Evolutionary conservation across 306 rosid species (phyloP), one percentile per base, ranked within the genome.

Genomic region (Sophora flavescens): DNA sequence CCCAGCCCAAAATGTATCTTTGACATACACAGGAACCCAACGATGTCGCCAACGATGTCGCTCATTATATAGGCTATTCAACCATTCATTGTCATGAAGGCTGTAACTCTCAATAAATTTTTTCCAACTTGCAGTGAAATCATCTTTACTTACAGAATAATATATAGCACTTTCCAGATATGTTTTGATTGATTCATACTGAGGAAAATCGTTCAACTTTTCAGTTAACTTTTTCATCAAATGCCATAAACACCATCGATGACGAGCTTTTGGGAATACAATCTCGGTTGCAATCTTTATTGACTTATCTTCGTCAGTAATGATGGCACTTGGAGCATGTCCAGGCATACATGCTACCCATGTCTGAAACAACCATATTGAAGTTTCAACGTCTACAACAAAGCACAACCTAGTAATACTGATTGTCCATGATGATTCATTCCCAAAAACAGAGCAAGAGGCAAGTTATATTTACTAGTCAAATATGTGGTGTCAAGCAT

Each of bases 291-390:
- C 81, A 38, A 15, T 67, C 33, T 73, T 47, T 61, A 80, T 80
- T 18, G 68, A 71, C n/a, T 22, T 77, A 17, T 76, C 77, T 59
- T 80, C 65, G 14, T 71, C 36, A 0, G 22, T 80, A 18, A 84
- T 84, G 33, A 84, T 80, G 16, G 80, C 80, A 11, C 38, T 64
- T 1, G 80, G 86, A 11, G 77, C 65, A 38, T 32, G 54, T 17
- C 74, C 63, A 9, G 53, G 53, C 74, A 70, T 70, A 30, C 63
- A 70, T 15, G 57, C 36, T 0, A 68, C 33, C 74, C 74, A 81
- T 5, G 78, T 63, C 54, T 53, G 36, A 76, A 81, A 81, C 60
- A 70, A 70, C 74, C 78, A 81, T 3, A 28, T n/a, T 53, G 32
- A 76, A 12, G 81, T 76, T 53, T 70, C 51, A 70, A 28, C 35